These are phyloP conservation scores for Barnettozyma wickerhamii DNA, from an alignment of 805 yeast genomes.

Conservation along the genomic window DNA sequence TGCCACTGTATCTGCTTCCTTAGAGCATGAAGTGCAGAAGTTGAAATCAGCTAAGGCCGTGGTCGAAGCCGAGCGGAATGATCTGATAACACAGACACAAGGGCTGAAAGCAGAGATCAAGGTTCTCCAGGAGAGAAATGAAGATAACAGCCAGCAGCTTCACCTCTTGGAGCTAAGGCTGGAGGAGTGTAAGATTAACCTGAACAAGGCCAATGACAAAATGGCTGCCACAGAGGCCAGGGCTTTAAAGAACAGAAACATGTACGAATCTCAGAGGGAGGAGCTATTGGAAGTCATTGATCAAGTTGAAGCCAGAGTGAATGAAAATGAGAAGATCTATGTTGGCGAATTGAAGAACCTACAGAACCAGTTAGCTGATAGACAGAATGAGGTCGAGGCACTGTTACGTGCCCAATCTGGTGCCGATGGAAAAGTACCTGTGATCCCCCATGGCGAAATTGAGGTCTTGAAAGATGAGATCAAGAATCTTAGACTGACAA, in stretches of 20 bases:
- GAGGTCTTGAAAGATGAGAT: slow-evolving; percentile 3
- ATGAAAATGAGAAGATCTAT: slow-evolving; percentile 49
- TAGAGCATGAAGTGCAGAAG: slow-evolving; percentile 20
- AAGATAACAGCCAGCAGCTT: slow-evolving; percentile 12
- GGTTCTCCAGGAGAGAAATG: background rate
- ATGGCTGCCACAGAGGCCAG: slow-evolving; percentile 34
- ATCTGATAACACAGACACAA: slow-evolving; percentile 39
- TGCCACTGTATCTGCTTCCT: background rate
- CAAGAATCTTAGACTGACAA: slow-evolving; percentile 23
- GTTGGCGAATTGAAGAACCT: slow-evolving; percentile 40
- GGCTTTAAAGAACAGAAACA: slow-evolving; percentile 40
- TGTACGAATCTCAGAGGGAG: slow-evolving; percentile 49
- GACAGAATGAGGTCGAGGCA: slow-evolving; percentile 21
- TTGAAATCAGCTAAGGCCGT: slow-evolving; percentile 16
- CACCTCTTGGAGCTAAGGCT: slow-evolving; percentile 13
- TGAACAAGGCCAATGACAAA: slow-evolving; percentile 18
- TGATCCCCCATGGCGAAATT: background rate
- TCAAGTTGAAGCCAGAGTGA: slow-evolving; percentile 48
- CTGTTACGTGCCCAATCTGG: background rate
- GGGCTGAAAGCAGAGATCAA: slow-evolving; percentile 25
- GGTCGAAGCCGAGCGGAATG: slow-evolving; percentile 28
- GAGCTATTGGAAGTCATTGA: slow-evolving; percentile 58
- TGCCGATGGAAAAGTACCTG: background rate
- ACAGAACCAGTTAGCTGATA: slow-evolving; percentile 25
- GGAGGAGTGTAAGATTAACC: slow-evolving; percentile 5